Conservation (phyloP, 108 stramenopile genomes). For the Skeletonema costatum region DNA sequence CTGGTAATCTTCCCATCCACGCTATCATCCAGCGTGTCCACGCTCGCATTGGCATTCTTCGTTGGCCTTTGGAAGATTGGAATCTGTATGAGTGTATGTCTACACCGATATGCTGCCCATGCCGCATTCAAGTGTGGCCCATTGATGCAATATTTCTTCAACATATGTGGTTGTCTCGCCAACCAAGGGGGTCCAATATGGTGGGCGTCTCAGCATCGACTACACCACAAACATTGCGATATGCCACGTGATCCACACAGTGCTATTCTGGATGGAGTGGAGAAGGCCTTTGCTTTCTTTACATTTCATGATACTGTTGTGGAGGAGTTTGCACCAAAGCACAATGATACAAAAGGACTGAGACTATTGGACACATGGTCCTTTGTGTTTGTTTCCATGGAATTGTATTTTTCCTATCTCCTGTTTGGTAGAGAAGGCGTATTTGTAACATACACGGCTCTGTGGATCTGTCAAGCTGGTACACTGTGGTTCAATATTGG, state of each 20-base stretch:
- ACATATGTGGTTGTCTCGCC: constrained; percentile 53
- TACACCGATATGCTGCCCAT: constrained; percentile 67
- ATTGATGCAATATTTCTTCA: constrained; percentile 34
- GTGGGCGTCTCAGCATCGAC: constrained; percentile 69
- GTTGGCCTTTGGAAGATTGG: constrained; percentile 33
- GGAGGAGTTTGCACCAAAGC: constrained; percentile 56
- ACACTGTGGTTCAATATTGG: constrained; percentile 66
- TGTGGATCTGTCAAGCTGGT: constrained; percentile 54
- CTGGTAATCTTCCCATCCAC: constrained; percentile 25
- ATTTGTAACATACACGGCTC: constrained; percentile 49
- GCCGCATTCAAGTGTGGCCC: constrained; percentile 60
- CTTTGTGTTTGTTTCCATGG: constrained; percentile 21
- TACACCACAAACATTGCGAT: constrained; percentile 70
- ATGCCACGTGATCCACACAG: constrained; percentile 60
- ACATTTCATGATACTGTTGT: constrained; percentile 18
- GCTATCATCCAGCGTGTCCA: constrained; percentile 1
- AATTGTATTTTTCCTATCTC: constrained; percentile 24
- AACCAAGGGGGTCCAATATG: constrained; percentile 70
- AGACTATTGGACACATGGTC: constrained; percentile 56
- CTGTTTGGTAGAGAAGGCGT: constrained; percentile 43
- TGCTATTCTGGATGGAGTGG: constrained; percentile 49
- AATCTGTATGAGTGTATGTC: constrained; percentile 65
- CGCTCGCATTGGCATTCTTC: constrained; percentile 9
- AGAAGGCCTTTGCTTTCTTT: constrained; percentile 59
- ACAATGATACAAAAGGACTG: constrained; percentile 39